Evolutionary conservation across 2,329 filamentous ascomycete species (phyloP), one percentile per base, ranked within the genome.

Genomic region (Colletotrichum coccodes): DNA sequence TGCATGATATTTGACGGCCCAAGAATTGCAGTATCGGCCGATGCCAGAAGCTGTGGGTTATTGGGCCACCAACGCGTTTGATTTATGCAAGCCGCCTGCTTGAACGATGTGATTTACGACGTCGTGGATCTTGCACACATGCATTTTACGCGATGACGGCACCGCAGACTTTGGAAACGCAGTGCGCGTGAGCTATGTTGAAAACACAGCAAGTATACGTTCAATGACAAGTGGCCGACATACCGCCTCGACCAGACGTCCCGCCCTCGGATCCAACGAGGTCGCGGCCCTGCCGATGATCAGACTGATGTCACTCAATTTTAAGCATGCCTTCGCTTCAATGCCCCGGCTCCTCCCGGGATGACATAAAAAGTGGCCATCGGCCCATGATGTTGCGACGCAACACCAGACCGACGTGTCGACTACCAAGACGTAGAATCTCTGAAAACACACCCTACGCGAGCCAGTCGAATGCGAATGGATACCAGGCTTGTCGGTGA

Each of bases 311-410:
- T 44, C 21, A 63, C 30, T 6, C 21, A 23, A 40, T 7, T 36
- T 38, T 38, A 63, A 54, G 30, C 30, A 38, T 28, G 21, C 28
- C n/a, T 57, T 32, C 11, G 14, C 3, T 30, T n/a, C n/a, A 14
- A 47, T 34, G 4, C 61, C 54, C 59, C 61, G 65, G 47, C 26
- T 60, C 21, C 60, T 65, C 30, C 65, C 65, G 61, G 64, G 36
- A 11, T 65, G 61, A 60, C 60, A 38, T 34, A 42, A 68, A 60
- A 65, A 60, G 40, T 40, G 61, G 54, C 16, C 53, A 30, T 68
- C 61, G 65, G 65, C 38, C 18, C 46, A 54, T 32, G 54, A 65
- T 68, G 54, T 56, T 59, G 61, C 65, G 65, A 60, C 28, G 26
- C 8, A 65, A 63, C 16, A n/a, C n/a, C n/a, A n/a, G n/a, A n/a